A percentile compares a stretch with the other conserved stretches of the same genome.
phyloP scores from a whole-genome alignment of 2,329 filamentous ascomycete species.

The Simplicillium sp. region DNA sequence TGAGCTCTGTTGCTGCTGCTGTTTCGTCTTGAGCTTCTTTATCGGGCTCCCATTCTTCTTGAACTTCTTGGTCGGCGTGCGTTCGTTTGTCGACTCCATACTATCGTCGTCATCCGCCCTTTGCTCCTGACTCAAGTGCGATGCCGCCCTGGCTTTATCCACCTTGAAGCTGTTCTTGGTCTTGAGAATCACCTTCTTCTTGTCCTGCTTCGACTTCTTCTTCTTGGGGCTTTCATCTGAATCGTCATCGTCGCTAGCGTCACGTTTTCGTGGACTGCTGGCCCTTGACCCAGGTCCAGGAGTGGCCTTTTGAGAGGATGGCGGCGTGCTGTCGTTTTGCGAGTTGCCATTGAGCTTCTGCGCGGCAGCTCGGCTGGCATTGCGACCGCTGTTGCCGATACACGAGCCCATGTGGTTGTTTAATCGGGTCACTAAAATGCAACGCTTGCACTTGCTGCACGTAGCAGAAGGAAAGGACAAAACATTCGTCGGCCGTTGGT shows the following conservation, averaged over 20 bases:
- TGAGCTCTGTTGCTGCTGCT: conserved; percentile 38
- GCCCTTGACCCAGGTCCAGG: conserved; percentile 45
- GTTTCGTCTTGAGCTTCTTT: conserved; percentile 34
- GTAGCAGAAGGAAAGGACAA: conserved; percentile 57
- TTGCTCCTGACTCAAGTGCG: conserved; percentile 40
- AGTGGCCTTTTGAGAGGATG: conserved; percentile 54
- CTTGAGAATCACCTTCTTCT: conserved; percentile 49
- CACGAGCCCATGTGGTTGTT: conserved; percentile 62
- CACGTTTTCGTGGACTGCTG: conserved; percentile 46
- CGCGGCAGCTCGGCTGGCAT: conserved; percentile 51
- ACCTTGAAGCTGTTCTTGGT: conserved; percentile 41
- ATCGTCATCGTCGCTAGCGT: conserved; percentile 44
- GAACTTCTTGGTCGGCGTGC: conserved; percentile 24
- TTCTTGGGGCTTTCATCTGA: conserved; percentile 45
- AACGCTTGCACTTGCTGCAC: conserved; percentile 58
- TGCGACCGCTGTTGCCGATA: conserved; percentile 56
- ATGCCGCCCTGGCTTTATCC: conserved; percentile 43
- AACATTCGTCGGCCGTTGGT: conserved; percentile 50
- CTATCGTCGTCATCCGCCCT: conserved; percentile 20
- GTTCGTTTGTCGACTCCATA: conserved; percentile 6
- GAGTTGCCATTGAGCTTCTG: conserved; percentile 53
- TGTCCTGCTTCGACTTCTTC: conserved; percentile 45
- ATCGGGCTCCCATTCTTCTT: conserved; percentile 27
- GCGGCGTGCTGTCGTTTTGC: conserved; percentile 47
- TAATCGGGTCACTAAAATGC: conserved; percentile 53